A percentile compares a stretch with the other conserved stretches of the same genome.
Conservation (phyloP, 2,329 filamentous ascomycete species). For the Cercospora zeae-maydis region DNA sequence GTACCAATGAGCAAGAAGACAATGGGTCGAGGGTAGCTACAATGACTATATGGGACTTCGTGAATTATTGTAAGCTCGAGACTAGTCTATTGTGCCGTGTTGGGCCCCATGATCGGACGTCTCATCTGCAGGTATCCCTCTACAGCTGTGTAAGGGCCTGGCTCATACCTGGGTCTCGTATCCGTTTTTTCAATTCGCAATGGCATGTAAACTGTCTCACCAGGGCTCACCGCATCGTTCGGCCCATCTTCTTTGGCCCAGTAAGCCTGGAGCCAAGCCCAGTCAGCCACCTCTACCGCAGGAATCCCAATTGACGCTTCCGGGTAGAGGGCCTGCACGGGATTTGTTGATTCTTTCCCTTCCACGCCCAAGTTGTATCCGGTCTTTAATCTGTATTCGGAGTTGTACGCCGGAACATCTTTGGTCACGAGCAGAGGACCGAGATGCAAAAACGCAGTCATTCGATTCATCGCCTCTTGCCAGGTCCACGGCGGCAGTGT, state of each 20-base stretch:
- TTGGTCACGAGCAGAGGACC: constrained; percentile 9
- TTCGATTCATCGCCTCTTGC: constrained; percentile 6
- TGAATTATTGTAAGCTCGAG: no score
- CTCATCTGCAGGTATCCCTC: constrained; percentile 10
- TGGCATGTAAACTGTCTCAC: background rate
- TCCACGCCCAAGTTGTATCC: background rate
- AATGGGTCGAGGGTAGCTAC: no score
- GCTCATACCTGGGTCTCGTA: constrained; percentile 6
- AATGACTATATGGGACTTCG: no score
- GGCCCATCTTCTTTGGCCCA: no score
- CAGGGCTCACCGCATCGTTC: background rate
- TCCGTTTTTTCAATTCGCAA: constrained; percentile 1
- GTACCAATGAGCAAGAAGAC: no score
- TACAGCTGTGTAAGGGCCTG: constrained; percentile 8
- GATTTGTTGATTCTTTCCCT: no score
- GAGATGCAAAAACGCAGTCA: constrained; percentile 11
- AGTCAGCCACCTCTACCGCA: background rate
- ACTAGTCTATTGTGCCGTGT: no score
- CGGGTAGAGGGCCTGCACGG: background rate
- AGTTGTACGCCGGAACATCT: constrained; percentile 3
- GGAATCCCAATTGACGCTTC: background rate
- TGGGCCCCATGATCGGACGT: constrained; percentile 3
- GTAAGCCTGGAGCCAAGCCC: constrained; percentile 5
- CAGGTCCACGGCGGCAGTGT: constrained; percentile 12
- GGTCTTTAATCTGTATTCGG: background rate